Evolutionary conservation across 139 green algal genomes (phyloP).

Genomic region (Marvania coccoides): DNA sequence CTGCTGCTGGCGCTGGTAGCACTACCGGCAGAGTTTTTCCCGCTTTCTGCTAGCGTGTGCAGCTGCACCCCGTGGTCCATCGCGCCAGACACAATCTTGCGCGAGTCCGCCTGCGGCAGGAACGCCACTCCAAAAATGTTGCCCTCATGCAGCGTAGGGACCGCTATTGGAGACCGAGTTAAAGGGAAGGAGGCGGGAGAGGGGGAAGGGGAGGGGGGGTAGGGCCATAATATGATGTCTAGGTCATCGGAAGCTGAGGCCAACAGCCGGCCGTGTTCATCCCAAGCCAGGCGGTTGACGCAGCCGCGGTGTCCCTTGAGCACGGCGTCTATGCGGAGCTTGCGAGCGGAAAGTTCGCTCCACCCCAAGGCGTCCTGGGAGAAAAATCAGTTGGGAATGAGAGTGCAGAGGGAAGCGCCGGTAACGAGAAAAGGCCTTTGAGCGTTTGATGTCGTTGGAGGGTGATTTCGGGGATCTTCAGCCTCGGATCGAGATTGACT

Average conservation of each 20-base stretch:
- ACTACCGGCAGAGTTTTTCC: background rate
- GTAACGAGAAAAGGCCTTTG: too few species aligned
- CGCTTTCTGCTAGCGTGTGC: slow-evolving; percentile 37
- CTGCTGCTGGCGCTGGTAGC: too few species aligned
- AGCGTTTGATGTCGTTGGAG: too few species aligned
- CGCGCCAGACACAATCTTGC: slow-evolving; percentile 43
- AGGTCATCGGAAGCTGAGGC: slow-evolving; percentile 67
- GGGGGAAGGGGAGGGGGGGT: background rate
- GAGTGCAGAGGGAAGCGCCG: too few species aligned
- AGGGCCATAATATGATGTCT: background rate
- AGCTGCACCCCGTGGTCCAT: slow-evolving; percentile 76
- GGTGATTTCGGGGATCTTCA: too few species aligned
- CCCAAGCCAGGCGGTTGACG: slow-evolving; percentile 77
- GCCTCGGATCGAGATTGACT: too few species aligned
- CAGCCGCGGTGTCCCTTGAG: slow-evolving; percentile 63
- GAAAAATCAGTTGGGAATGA: too few species aligned
- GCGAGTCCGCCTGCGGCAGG: slow-evolving; percentile 55
- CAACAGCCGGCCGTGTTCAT: slow-evolving; percentile 53
- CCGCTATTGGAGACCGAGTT: slow-evolving; percentile 27
- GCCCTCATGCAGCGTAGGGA: slow-evolving; percentile 62
- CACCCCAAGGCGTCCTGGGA: background rate
- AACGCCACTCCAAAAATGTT: slow-evolving; percentile 86
- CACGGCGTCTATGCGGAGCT: slow-evolving; percentile 27
- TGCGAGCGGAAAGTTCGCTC: slow-evolving; percentile 5
- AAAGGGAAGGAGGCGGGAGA: too few species aligned